These are phyloP conservation scores for Coccinonectria pachysandricola DNA, from an alignment of 2,329 filamentous ascomycete species.

Conservation along the genomic window DNA sequence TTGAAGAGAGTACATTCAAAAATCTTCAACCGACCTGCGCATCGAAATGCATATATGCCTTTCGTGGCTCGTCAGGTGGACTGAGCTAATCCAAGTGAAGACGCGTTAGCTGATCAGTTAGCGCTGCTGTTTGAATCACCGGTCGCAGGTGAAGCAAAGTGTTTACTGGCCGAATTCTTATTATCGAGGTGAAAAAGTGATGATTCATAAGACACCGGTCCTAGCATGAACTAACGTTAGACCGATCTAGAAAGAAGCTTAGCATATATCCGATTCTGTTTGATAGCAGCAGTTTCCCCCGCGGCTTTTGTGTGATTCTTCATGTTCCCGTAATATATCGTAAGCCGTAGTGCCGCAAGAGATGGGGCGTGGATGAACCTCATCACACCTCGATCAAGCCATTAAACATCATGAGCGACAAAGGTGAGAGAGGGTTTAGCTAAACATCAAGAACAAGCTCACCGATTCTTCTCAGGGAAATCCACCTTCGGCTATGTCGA, in stretches of 20 bases:
- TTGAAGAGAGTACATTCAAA: too few species aligned
- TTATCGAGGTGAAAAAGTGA: slow-evolving; percentile 5
- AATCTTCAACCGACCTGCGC: too few species aligned
- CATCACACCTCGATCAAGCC: background rate
- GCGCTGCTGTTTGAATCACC: too few species aligned
- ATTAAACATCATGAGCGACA: slow-evolving; percentile 8
- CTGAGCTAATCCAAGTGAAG: too few species aligned
- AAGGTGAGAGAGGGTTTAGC: slow-evolving; percentile 5
- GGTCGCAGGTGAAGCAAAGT: too few species aligned
- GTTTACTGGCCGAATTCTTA: too few species aligned
- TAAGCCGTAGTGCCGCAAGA: slow-evolving; percentile 2
- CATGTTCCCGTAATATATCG: slow-evolving; percentile 1
- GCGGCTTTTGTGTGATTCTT: slow-evolving; percentile 1
- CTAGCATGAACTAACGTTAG: too few species aligned
- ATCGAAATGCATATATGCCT: too few species aligned
- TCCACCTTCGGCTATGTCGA: slow-evolving; percentile 33
- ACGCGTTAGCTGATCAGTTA: too few species aligned
- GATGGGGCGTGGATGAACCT: too few species aligned
- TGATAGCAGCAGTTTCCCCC: background rate
- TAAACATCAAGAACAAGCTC: background rate
- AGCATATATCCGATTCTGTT: slow-evolving; percentile 1
- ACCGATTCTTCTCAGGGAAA: slow-evolving; percentile 3
- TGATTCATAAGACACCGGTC: slow-evolving; percentile 16
- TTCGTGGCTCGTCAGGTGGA: too few species aligned
- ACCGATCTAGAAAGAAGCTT: slow-evolving; percentile 6